Conservation (phyloP, 305 asterid genomes). For the Fraxinus nigra region DNA sequence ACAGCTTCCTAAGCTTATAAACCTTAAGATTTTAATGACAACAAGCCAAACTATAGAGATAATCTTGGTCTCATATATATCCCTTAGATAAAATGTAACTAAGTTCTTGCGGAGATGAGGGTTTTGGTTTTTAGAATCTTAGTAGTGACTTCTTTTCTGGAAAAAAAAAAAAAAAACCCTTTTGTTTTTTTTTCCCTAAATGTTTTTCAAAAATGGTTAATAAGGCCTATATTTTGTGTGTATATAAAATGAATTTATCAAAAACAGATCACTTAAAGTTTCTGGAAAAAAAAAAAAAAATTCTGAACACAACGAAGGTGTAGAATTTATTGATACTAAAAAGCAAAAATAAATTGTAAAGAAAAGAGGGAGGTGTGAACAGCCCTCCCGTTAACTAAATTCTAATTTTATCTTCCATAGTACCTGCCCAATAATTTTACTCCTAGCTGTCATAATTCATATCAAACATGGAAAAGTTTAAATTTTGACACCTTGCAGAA, state of each 20-base stretch:
- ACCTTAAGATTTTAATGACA: neutral
- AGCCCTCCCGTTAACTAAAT: too few relatives aligned
- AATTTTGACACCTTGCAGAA: neutral
- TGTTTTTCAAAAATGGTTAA: too few relatives aligned
- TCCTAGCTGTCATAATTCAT: neutral
- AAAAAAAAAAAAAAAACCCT: too few relatives aligned
- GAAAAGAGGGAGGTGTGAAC: neutral
- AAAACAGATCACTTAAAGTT: too few relatives aligned
- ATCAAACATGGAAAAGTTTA: neutral
- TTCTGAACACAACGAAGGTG: neutral
- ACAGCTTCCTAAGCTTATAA: neutral
- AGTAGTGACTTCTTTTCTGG: neutral
- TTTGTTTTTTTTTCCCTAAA: too few relatives aligned
- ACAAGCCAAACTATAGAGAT: neutral
- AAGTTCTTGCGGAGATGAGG: neutral
- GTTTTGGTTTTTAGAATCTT: neutral
- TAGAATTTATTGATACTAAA: neutral
- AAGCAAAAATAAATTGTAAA: neutral
- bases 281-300: too few relatives aligned
- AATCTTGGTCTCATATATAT: neutral
- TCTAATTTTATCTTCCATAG: neutral
- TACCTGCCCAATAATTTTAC: neutral
- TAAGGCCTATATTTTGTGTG: too few relatives aligned
- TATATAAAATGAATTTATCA: too few relatives aligned
- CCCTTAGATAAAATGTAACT: neutral